Evolutionary conservation across 306 rosid species (phyloP), one percentile per base, ranked within the genome.

Genomic region (Ziziphus jujuba): DNA sequence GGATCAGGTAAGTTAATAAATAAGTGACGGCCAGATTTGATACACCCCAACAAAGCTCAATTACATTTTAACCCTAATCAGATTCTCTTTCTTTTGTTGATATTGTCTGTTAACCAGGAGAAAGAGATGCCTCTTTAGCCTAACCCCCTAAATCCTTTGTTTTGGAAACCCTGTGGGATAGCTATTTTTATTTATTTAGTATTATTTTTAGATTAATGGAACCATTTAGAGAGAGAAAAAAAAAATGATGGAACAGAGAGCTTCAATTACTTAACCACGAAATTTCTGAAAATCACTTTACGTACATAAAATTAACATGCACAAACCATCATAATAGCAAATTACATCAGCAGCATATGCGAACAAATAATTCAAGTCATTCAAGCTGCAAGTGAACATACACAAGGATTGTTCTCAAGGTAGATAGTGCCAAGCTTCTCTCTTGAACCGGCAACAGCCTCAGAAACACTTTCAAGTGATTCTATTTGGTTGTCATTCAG

Each of bases 391-490:
- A 56, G 66, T 28, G 74, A 72, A 44, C 95, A 5, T 95, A 95
- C 99, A 72, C 92, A 90, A 63, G 96, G 97, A 76, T 93, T 95
- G 72, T 95, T 87, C 76, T 80, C 95, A 11, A 90, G 82, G 82
- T 95, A 95, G 75, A 95, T 79, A 47, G 99, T 95, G 57, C 87
- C 71, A 65, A 88, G 95, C 81, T 88, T 88, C 76, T 90, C 87
- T 84, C 65, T 83, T 47, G 97, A 95, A 71, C 97, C 96, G 67
- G 75, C 76, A 66, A 87, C 95, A 62, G 83, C 95, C 85, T 87
- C 84, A 33, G 82, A 81, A 65, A 90, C 35, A 56, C 84, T 81
- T 60, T 90, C 88, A 9, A 88, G 80, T 61, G 89, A 79, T 75
- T 79, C 95, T 76, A 95, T 81, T 63, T 75, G 89, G 81, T 90